These are phyloP conservation scores for Linnemannia hyalina DNA, from an alignment of 192 early-diverging fungal genomes.

Conservation along the genomic window DNA sequence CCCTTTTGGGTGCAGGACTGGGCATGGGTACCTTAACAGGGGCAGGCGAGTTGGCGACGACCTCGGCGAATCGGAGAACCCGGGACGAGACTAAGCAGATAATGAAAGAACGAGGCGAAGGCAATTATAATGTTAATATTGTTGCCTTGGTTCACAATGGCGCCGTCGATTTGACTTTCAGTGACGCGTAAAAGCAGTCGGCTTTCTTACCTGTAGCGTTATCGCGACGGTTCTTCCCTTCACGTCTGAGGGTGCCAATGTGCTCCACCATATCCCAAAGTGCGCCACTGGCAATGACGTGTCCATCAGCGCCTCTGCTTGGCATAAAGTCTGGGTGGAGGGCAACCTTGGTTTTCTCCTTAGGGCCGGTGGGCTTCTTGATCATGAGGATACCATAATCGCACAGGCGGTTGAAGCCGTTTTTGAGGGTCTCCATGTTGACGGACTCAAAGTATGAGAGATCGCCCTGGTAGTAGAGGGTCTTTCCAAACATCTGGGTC, in stretches of 20 bases:
- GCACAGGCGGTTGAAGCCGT: slow-evolving; percentile 77
- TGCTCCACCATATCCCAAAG: slow-evolving; percentile 87
- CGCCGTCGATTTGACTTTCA: not conserved
- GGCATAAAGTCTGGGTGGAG: slow-evolving; percentile 63
- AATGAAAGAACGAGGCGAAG: not conserved
- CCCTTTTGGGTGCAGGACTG: slow-evolving; percentile 46
- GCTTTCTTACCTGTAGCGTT: slow-evolving; percentile 74
- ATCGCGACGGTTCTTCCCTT: slow-evolving; percentile 89
- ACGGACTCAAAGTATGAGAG: slow-evolving; percentile 83
- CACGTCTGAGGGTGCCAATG: slow-evolving; percentile 82
- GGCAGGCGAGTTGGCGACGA: slow-evolving; percentile 61
- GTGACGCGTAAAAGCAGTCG: not conserved
- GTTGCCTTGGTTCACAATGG: not conserved
- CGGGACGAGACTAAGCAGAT: slow-evolving; percentile 63
- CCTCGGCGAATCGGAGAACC: slow-evolving; percentile 67
- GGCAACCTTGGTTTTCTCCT: slow-evolving; percentile 60
- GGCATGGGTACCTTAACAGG: slow-evolving; percentile 53
- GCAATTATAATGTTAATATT: not conserved
- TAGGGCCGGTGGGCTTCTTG: slow-evolving; percentile 60
- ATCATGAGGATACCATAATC: slow-evolving; percentile 77
- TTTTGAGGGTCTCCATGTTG: slow-evolving; percentile 88
- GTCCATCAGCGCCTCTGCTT: slow-evolving; percentile 57
- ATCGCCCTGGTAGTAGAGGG: slow-evolving; percentile 86
- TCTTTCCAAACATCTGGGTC: slow-evolving; percentile 83
- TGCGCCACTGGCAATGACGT: slow-evolving; percentile 66